A percentile compares a stretch with the other conserved stretches of the same genome.
These are phyloP conservation scores for Pythium dissotocum DNA, from an alignment of 352 stramenopile species.

Conservation along the genomic window DNA sequence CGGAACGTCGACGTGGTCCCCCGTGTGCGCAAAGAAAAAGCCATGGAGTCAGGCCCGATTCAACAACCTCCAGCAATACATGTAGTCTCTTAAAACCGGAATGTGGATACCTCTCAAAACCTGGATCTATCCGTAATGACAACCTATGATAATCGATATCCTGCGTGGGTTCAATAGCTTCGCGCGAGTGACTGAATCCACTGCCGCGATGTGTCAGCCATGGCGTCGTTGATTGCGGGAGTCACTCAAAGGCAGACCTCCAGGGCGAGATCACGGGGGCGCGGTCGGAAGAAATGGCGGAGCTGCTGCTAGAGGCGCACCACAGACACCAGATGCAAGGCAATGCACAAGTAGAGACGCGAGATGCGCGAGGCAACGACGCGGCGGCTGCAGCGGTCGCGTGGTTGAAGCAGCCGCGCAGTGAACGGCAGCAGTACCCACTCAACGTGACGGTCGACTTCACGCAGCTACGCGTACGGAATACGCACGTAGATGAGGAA, in stretches of 20 bases:
- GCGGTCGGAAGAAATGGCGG: slow-evolving; percentile 12
- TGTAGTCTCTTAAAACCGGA: slow-evolving; percentile 3
- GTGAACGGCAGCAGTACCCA: slow-evolving; percentile 53
- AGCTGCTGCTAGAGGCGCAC: slow-evolving; percentile 20
- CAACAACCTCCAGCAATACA: slow-evolving; percentile 20
- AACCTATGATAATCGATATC: slow-evolving; percentile 7
- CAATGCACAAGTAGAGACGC: neutral
- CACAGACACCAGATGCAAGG: neutral
- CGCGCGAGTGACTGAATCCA: slow-evolving; percentile 29
- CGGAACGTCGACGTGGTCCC: slow-evolving; percentile 1
- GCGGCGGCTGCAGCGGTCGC: slow-evolving; percentile 14
- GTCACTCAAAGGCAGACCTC: slow-evolving; percentile 7
- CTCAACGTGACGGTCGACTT: slow-evolving; percentile 68
- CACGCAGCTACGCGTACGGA: slow-evolving; percentile 56
- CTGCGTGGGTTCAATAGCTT: slow-evolving; percentile 18
- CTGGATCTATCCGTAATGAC: neutral
- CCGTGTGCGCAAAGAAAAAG: slow-evolving; percentile 21
- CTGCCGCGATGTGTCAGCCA: slow-evolving; percentile 13
- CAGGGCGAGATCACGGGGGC: neutral
- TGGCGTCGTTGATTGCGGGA: slow-evolving; percentile 22
- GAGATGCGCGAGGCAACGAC: neutral
- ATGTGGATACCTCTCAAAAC: neutral
- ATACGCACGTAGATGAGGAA: neutral
- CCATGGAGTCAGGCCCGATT: slow-evolving; percentile 29
- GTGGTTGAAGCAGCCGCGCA: slow-evolving; percentile 22